A percentile compares a stretch with the other conserved stretches of the same genome.
Conservation (phyloP, 2,329 filamentous ascomycete genomes). For the Grosmannia serpens region DNA sequence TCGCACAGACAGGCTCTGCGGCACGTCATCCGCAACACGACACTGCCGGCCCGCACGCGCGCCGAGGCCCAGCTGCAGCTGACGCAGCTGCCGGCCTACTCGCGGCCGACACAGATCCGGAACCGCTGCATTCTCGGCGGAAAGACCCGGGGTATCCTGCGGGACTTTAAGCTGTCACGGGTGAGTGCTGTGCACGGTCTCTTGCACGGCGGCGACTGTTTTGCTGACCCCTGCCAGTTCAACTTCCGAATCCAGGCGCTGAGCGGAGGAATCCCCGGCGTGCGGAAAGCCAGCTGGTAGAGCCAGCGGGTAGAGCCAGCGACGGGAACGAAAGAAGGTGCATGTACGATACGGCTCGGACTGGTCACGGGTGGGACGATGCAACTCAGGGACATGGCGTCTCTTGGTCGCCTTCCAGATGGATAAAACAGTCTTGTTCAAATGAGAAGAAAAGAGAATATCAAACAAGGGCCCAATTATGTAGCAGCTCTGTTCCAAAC, state of each 20-base stretch:
- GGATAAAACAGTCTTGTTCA: neutral
- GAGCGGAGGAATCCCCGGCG: constrained; percentile 75
- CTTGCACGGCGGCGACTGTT: constrained; percentile 3
- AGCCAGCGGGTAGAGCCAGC: too few relatives aligned
- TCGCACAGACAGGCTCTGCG: constrained; percentile 69
- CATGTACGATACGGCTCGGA: neutral
- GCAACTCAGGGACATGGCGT: neutral
- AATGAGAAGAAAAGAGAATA: neutral
- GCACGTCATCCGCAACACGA: constrained; percentile 89
- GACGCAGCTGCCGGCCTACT: constrained; percentile 92
- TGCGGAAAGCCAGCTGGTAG: constrained; percentile 96
- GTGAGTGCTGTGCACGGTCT: constrained; percentile 42
- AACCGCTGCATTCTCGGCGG: constrained; percentile 89
- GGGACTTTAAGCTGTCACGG: constrained; percentile 83
- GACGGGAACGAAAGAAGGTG: neutral
- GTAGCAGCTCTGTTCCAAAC: too few relatives aligned
- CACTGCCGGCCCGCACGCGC: constrained; percentile 67
- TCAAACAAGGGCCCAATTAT: too few relatives aligned
- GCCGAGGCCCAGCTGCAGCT: constrained; percentile 89
- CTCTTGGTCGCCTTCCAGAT: neutral
- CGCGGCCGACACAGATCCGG: constrained; percentile 81
- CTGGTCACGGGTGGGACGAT: neutral
- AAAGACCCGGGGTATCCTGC: constrained; percentile 79
- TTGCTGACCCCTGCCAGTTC: constrained; percentile 49
- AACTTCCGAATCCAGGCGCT: constrained; percentile 88